Evolutionary conservation across 2,329 filamentous ascomycete genomes (phyloP).

Genomic region (Botrytis paeoniae): DNA sequence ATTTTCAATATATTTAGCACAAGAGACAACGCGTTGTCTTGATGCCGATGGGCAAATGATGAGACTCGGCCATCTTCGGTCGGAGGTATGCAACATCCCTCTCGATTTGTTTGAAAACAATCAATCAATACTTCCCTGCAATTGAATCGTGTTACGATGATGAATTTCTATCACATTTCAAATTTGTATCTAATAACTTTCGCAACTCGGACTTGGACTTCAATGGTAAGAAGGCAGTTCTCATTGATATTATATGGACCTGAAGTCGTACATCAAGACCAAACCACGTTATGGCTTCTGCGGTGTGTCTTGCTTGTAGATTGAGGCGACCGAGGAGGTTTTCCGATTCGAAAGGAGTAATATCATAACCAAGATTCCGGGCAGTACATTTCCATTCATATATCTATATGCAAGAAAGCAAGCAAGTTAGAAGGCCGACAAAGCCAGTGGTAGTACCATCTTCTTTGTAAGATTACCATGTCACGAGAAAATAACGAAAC

Average conservation of each 20-base stretch:
- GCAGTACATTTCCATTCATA: slow-evolving; percentile 4
- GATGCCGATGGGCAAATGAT: slow-evolving; percentile 14
- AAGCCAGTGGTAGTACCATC: neutral
- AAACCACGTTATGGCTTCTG: slow-evolving; percentile 13
- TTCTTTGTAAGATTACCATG: neutral
- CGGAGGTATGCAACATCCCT: slow-evolving; percentile 17
- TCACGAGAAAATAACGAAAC: slow-evolving; percentile 1
- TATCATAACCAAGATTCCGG: slow-evolving; percentile 15
- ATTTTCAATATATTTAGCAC: neutral
- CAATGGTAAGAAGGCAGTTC: neutral
- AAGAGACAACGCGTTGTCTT: neutral
- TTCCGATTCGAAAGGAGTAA: neutral
- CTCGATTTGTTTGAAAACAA: slow-evolving; percentile 17
- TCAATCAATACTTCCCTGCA: slow-evolving; percentile 18
- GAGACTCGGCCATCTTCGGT: slow-evolving; percentile 20
- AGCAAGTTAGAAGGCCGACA: neutral
- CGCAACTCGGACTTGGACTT: slow-evolving; percentile 5
- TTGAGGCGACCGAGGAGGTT: slow-evolving; percentile 4
- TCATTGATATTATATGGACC: neutral
- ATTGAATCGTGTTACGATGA: slow-evolving; percentile 1
- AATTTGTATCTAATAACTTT: neutral
- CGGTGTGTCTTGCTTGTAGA: slow-evolving; percentile 9
- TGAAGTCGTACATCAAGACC: neutral
- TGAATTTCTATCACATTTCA: slow-evolving; percentile 14
- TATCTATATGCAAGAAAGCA: neutral